phyloP scores from a whole-genome alignment of 306 rosid species.

The Corylus heterophylla region DNA sequence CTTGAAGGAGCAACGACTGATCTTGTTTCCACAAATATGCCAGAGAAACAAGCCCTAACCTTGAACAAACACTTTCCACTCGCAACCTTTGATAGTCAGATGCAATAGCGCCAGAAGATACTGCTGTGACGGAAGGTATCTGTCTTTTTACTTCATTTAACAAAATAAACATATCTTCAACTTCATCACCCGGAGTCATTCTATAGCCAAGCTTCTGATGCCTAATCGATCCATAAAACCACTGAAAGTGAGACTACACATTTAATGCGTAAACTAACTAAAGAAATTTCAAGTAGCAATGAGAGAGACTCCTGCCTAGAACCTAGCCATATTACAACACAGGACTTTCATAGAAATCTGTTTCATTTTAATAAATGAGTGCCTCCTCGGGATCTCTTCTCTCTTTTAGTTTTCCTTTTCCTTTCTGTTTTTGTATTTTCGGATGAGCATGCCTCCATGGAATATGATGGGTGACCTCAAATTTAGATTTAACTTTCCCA shows the following conservation, averaged over 20 bases:
- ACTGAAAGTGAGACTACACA: constrained; percentile 18
- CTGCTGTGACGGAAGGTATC: constrained; percentile 80
- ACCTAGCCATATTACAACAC: neutral
- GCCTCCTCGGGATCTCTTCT: neutral
- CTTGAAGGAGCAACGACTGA: constrained; percentile 87
- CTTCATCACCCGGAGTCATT: constrained; percentile 89
- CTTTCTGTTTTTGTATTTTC: neutral
- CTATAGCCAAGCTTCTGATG: constrained; percentile 84
- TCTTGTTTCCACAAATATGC: constrained; percentile 98
- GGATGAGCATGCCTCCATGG: neutral
- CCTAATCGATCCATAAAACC: constrained; percentile 43
- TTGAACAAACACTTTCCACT: constrained; percentile 95
- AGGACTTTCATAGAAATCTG: neutral
- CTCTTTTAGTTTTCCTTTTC: too few relatives aligned
- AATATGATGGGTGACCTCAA: neutral
- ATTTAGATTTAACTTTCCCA: too few relatives aligned
- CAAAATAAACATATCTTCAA: constrained; percentile 88
- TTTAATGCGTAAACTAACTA: constrained; percentile 13
- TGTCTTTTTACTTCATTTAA: constrained; percentile 82
- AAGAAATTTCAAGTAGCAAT: neutral
- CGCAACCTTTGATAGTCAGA: constrained; percentile 96
- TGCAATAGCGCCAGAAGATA: constrained; percentile 97
- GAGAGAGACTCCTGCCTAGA: neutral
- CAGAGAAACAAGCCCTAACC: constrained; percentile 98
- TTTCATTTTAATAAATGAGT: neutral